Percentiles rank a stretch among this genome's conserved stretches.
These are phyloP conservation scores for Penicillium fimorum DNA, from an alignment of 495 filamentous ascomycete species.

Conservation along the genomic window DNA sequence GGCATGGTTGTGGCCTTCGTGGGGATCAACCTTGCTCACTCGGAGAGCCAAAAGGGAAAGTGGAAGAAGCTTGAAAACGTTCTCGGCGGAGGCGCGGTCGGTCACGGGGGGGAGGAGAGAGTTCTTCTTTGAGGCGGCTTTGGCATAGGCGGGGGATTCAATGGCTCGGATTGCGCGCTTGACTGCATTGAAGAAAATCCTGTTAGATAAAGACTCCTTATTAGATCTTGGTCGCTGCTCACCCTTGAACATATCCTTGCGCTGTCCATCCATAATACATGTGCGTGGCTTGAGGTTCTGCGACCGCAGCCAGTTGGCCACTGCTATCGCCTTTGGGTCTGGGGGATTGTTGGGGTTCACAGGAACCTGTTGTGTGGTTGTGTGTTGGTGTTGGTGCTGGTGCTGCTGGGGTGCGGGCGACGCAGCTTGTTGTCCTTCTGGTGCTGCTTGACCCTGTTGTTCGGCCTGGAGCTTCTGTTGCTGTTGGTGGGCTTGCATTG, in stretches of 20 bases:
- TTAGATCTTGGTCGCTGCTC: not conserved
- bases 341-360: constrained; percentile 69
- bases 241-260: constrained; percentile 99
- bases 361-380: constrained; percentile 48
- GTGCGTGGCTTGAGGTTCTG: constrained; percentile 90
- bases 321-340: constrained; percentile 81
- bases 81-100: constrained; percentile 81
- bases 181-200: constrained; percentile 52
- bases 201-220: constrained; percentile 7
- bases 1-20: constrained; percentile 68
- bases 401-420: constrained; percentile 31
- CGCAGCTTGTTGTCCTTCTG: constrained; percentile 43
- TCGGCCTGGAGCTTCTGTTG: constrained; percentile 40
- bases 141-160: constrained; percentile 81
- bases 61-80: constrained; percentile 91
- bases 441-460: constrained; percentile 42
- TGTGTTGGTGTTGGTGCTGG: constrained; percentile 32
- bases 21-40: constrained; percentile 78
- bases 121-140: constrained; percentile 80
- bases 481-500: constrained; percentile 50
- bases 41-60: constrained; percentile 93
- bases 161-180: constrained; percentile 96
- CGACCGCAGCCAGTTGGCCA: constrained; percentile 82
- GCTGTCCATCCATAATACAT: constrained; percentile 90
- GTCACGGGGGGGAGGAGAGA: constrained; percentile 82